phyloP scores from a whole-genome alignment of 2,329 filamentous ascomycete species.

The Tolypocladium tundrense region DNA sequence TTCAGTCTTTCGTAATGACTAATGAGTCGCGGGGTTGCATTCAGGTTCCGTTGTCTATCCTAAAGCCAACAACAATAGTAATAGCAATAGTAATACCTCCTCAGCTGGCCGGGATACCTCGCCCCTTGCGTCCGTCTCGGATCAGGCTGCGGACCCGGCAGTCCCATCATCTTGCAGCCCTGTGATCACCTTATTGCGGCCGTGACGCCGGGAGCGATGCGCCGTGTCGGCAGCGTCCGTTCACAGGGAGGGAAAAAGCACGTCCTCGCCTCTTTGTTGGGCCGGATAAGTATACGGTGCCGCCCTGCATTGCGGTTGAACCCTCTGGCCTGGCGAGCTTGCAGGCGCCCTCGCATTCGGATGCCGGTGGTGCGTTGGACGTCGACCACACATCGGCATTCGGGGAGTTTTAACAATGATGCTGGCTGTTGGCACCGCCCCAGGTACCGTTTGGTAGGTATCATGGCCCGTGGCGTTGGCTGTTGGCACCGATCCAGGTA shows the following conservation, averaged over 20 bases:
- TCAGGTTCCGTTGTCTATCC: too few species aligned
- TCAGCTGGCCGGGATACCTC: not conserved
- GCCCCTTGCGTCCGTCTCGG: too few species aligned
- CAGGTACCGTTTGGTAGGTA: not conserved
- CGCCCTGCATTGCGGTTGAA: not conserved
- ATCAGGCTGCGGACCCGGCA: too few species aligned
- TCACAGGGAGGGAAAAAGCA: not conserved
- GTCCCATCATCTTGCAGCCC: not conserved
- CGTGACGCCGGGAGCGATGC: too few species aligned
- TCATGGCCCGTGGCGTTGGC: too few species aligned
- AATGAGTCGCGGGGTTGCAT: too few species aligned
- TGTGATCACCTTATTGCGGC: too few species aligned
- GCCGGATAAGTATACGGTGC: not conserved
- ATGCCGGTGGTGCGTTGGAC: too few species aligned
- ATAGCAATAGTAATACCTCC: not conserved
- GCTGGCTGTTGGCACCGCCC: not conserved
- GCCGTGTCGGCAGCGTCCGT: not conserved
- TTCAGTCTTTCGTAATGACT: too few species aligned
- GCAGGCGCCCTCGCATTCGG: too few species aligned
- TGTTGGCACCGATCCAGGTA: not conserved
- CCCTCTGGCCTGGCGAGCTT: not conserved
- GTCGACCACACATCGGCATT: not conserved
- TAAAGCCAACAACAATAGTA: not conserved
- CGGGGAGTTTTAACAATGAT: too few species aligned
- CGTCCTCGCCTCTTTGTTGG: not conserved